phyloP scores from a whole-genome alignment of 75 land plant species.

The Pseudotsuga menziesii region DNA sequence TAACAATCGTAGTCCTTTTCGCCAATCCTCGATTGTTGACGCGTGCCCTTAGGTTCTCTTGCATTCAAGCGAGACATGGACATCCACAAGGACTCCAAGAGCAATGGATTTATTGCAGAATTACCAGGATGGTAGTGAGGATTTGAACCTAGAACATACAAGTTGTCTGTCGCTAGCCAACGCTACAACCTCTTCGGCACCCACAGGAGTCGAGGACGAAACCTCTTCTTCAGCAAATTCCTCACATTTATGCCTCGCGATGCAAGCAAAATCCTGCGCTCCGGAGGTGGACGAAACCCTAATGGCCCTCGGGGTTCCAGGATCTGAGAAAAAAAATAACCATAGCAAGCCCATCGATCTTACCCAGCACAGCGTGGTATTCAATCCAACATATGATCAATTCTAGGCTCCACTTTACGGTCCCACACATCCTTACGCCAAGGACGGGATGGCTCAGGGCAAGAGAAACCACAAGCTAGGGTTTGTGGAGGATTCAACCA shows the following conservation, averaged over 20 bases:
- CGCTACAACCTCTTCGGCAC: background rate
- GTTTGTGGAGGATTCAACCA: constrained; percentile 83
- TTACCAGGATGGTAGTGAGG: constrained; percentile 19
- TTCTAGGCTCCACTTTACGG: constrained; percentile 94
- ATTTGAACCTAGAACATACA: constrained; percentile 3
- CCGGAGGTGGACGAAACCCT: constrained; percentile 74
- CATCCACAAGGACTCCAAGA: too few relatives aligned
- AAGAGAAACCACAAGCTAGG: constrained; percentile 92
- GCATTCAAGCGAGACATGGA: too few relatives aligned
- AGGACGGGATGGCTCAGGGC: constrained; percentile 90
- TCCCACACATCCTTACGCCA: constrained; percentile 93
- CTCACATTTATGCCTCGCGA: constrained; percentile 39
- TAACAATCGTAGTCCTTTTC: too few relatives aligned
- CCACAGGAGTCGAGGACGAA: background rate
- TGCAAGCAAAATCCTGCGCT: constrained; percentile 60
- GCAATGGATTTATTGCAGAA: constrained; percentile 38
- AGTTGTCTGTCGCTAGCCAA: background rate
- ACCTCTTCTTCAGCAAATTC: constrained; percentile 49
- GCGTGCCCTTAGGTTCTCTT: too few relatives aligned
- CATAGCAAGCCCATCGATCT: constrained; percentile 67
- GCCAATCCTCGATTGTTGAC: too few relatives aligned
- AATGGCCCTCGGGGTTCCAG: constrained; percentile 40
- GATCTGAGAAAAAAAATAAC: too few relatives aligned
- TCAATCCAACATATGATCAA: constrained; percentile 92
- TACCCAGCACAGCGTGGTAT: constrained; percentile 56